Percentiles rank a stretch among this genome's conserved stretches.
Evolutionary conservation across 2,329 filamentous ascomycete species (phyloP).

Genomic region (Zymoseptoria ardabiliae): DNA sequence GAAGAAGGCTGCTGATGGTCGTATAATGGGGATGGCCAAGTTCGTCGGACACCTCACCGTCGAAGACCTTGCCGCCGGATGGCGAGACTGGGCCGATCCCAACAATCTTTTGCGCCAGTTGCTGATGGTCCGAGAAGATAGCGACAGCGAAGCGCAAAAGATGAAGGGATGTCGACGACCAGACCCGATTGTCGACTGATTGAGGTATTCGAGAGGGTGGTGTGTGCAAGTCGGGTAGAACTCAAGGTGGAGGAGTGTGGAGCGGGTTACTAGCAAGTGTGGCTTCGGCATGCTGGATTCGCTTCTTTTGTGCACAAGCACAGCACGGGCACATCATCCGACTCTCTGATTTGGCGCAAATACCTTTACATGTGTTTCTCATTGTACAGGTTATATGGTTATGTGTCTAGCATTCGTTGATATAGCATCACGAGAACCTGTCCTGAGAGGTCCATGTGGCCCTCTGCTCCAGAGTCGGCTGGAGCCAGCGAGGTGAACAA

Average conservation of each 20-base stretch:
- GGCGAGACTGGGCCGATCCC: background rate
- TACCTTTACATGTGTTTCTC: background rate
- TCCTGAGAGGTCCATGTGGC: background rate
- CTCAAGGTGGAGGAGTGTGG: background rate
- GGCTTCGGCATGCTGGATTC: background rate
- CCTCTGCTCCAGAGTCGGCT: background rate
- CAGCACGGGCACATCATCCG: background rate
- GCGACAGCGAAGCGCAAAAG: background rate
- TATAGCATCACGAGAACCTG: background rate
- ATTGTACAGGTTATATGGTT: background rate
- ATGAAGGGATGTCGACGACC: background rate
- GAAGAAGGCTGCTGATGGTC: constrained; percentile 19
- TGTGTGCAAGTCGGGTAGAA: background rate
- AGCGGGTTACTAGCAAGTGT: background rate
- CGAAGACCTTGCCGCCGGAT: constrained; percentile 5
- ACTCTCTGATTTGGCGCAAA: background rate
- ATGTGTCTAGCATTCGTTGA: background rate
- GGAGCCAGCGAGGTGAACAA: constrained; percentile 5
- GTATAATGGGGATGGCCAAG: constrained; percentile 18
- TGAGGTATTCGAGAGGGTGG: background rate
- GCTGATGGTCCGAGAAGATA: background rate
- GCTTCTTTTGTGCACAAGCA: background rate
- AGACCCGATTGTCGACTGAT: background rate
- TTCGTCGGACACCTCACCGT: constrained; percentile 20
- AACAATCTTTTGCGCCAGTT: background rate